phyloP scores from a whole-genome alignment of 441 rosid species.

The Geranium incanum region DNA sequence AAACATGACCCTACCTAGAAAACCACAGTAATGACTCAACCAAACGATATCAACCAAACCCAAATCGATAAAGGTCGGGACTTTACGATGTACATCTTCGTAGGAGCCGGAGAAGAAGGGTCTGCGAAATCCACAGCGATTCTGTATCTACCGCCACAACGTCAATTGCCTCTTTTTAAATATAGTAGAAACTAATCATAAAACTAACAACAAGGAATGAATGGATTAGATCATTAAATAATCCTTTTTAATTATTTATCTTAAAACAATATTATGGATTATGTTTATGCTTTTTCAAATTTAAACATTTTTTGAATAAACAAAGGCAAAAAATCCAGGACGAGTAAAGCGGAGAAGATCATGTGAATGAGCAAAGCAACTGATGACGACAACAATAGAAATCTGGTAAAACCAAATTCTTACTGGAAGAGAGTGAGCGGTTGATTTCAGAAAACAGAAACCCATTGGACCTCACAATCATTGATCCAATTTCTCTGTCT shows the following conservation, averaged over 20 bases:
- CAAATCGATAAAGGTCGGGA: neutral
- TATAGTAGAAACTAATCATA: no score
- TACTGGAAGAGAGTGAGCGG: no score
- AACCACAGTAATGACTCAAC: slow-evolving; percentile 18
- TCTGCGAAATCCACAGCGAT: slow-evolving; percentile 3
- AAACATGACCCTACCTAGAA: slow-evolving; percentile 46
- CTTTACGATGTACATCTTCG: slow-evolving; percentile 32
- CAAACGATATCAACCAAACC: neutral
- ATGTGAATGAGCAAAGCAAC: neutral
- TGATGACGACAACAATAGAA: neutral
- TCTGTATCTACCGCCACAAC: no score
- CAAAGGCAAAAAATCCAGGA: neutral
- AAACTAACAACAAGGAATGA: no score
- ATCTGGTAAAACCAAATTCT: neutral
- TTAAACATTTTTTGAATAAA: neutral
- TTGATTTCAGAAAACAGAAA: neutral
- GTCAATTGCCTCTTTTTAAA: no score
- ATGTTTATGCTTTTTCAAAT: neutral
- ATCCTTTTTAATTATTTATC: no score
- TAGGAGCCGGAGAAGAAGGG: slow-evolving; percentile 25
- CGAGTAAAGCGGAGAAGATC: neutral
- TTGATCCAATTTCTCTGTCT: neutral
- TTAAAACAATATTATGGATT: neutral
- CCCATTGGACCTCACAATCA: neutral
- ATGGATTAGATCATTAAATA: no score